Conservation (phyloP, 805 yeast species). For the Crinitomyces ghanaensis region DNA sequence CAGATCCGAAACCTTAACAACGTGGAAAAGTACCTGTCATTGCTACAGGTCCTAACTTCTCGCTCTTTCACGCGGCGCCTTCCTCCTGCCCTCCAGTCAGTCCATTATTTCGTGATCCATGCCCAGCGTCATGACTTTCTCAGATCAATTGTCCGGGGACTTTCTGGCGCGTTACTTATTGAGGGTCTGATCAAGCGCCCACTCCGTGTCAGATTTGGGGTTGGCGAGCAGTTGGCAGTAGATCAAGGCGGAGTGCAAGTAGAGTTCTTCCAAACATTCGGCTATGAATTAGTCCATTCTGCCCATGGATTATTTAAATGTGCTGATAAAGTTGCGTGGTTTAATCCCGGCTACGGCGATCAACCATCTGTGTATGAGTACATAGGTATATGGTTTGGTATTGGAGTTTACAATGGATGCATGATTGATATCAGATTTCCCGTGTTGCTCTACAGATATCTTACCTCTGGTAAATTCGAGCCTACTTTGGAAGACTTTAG, state of each 20-base stretch:
- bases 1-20: too few relatives aligned
- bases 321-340: slow-evolving; percentile 17
- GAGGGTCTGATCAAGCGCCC: slow-evolving; percentile 16
- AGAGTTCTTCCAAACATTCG: slow-evolving; percentile 20
- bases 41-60: background rate
- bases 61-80: too few relatives aligned
- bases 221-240: slow-evolving; percentile 21
- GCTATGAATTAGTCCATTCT: slow-evolving; percentile 13
- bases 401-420: slow-evolving; percentile 24
- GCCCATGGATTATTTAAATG: slow-evolving; percentile 11
- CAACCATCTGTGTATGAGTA: slow-evolving; percentile 14
- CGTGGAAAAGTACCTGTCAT: too few relatives aligned
- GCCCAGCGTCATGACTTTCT: slow-evolving; percentile 15
- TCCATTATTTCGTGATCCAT: slow-evolving; percentile 14
- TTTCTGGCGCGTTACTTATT: slow-evolving; percentile 9
- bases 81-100: too few relatives aligned
- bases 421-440: slow-evolving; percentile 20
- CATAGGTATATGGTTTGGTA: slow-evolving; percentile 19
- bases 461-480: slow-evolving; percentile 1
- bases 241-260: slow-evolving; percentile 25
- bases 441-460: slow-evolving; percentile 14
- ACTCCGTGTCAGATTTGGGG: slow-evolving; percentile 17
- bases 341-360: slow-evolving; percentile 14
- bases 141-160: slow-evolving; percentile 10
- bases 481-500: slow-evolving; percentile 9